Conservation (phyloP, 2,329 filamentous ascomycete genomes). For the Cryphonectria radicalis region DNA sequence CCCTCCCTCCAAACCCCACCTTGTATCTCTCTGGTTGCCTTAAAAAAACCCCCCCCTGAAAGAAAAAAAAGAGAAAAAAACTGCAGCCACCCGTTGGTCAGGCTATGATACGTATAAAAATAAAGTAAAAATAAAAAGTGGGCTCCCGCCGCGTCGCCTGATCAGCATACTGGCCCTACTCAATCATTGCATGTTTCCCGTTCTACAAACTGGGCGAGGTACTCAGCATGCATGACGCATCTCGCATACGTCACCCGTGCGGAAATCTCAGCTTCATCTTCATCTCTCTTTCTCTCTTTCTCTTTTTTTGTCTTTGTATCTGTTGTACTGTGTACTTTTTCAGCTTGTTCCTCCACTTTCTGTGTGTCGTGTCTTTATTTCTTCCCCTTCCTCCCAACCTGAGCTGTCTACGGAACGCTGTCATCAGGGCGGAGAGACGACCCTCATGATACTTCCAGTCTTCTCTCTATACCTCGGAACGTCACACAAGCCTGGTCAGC, state of each 20-base stretch:
- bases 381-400: neutral
- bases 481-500: neutral
- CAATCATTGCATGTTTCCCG: neutral
- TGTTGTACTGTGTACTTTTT: neutral
- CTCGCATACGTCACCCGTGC: conserved; percentile 18
- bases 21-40: neutral
- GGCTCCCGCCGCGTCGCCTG: neutral
- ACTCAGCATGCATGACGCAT: conserved; percentile 24
- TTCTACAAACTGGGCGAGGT: conserved; percentile 19
- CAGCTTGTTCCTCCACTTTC: too few species aligned
- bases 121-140: neutral
- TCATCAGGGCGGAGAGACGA: neutral
- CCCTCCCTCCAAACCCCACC: neutral
- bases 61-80: neutral
- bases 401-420: neutral
- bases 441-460: neutral
- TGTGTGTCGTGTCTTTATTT: too few species aligned
- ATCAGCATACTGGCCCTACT: conserved; percentile 22
- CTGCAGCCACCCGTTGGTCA: neutral
- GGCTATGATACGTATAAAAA: neutral
- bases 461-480: neutral
- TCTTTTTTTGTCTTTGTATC: neutral
- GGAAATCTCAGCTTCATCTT: conserved; percentile 6
- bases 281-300: neutral
- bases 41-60: neutral